phyloP scores from a whole-genome alignment of 495 filamentous ascomycete genomes.

The Opeltia flavorubescens region DNA sequence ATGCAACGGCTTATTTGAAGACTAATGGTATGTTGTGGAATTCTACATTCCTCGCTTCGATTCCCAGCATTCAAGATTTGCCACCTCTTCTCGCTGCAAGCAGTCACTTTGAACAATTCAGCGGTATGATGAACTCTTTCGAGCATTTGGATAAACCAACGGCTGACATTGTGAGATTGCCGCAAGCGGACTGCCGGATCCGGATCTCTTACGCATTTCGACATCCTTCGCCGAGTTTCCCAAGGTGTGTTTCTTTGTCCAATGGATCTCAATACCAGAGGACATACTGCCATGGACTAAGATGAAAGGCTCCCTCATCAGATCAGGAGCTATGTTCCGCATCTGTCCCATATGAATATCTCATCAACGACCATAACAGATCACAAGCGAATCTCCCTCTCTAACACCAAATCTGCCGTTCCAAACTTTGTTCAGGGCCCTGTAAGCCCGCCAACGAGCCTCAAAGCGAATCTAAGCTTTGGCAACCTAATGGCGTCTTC shows the following conservation, averaged over 20 bases:
- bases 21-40: no score
- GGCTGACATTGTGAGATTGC: no score
- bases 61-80: not conserved
- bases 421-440: not conserved
- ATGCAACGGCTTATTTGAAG: no score
- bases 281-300: not conserved
- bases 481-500: conserved; percentile 1
- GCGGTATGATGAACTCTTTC: no score
- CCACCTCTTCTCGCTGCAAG: not conserved
- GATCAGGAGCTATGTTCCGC: not conserved
- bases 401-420: not conserved
- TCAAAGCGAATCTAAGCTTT: not conserved
- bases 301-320: not conserved
- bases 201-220: not conserved
- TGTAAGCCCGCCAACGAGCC: not conserved
- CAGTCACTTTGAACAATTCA: not conserved
- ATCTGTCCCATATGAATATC: not conserved
- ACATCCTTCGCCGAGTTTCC: not conserved
- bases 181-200: conserved; percentile 1
- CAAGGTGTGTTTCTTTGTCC: not conserved
- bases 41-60: conserved; percentile 1
- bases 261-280: not conserved
- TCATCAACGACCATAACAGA: not conserved
- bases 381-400: not conserved
- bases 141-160: no score